A percentile compares a stretch with the other conserved stretches of the same genome.
Conservation (phyloP, 345 rosid species). For the Euphorbia peplus region DNA sequence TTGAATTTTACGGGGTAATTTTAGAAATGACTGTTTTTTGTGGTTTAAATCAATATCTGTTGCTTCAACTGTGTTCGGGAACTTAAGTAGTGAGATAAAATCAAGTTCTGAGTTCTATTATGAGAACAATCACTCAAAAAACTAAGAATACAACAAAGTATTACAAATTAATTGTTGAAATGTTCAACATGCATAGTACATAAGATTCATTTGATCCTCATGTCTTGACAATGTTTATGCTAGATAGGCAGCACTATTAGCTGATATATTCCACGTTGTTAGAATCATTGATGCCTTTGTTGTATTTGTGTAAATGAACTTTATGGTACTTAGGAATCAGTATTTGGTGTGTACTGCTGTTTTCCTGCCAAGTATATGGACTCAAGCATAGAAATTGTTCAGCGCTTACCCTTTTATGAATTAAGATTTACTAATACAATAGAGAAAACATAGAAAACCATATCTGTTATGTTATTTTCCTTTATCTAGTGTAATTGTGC, state of each 20-base stretch:
- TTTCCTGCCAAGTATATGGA: too few species aligned
- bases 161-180: background rate
- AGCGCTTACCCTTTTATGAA: background rate
- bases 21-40: too few species aligned
- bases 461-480: background rate
- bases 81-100: background rate
- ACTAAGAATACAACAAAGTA: background rate
- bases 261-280: background rate
- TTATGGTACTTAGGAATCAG: background rate
- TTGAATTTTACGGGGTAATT: too few species aligned
- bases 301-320: background rate
- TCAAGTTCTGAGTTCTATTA: background rate
- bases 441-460: background rate
- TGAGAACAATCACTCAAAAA: background rate
- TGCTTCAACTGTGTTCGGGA: background rate
- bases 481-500: background rate
- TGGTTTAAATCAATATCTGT: too few species aligned
- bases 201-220: background rate
- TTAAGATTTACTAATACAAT: background rate
- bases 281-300: background rate
- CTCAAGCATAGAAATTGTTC: background rate
- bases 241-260: background rate
- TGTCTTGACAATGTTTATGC: background rate
- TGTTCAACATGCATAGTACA: background rate
- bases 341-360: background rate